These are phyloP conservation scores for Rutstroemia sp. DNA, from an alignment of 2,329 filamentous ascomycete species.

Conservation along the genomic window DNA sequence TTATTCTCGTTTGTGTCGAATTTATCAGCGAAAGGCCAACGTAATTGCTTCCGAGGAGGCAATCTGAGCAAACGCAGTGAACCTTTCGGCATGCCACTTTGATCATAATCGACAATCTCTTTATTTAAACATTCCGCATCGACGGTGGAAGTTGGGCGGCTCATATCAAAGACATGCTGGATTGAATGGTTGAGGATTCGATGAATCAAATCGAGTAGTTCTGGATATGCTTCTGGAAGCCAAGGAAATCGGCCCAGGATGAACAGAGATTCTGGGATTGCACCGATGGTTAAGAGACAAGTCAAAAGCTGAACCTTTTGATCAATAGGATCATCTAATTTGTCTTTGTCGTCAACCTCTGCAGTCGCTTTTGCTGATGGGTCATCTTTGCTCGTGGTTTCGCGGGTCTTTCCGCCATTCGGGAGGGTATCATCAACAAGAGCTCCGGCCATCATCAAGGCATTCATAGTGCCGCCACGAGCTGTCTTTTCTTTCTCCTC, in stretches of 20 bases:
- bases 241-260: conserved; percentile 89
- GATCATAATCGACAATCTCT: conserved; percentile 50
- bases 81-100: conserved; percentile 62
- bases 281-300: conserved; percentile 82
- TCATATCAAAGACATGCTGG: conserved; percentile 58
- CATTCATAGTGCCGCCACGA: conserved; percentile 66
- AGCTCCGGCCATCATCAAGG: conserved; percentile 78
- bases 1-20: conserved; percentile 66
- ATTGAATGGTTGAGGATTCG: conserved; percentile 79
- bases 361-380: conserved; percentile 38
- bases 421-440: conserved; percentile 72
- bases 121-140: conserved; percentile 37
- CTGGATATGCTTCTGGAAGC: conserved; percentile 78
- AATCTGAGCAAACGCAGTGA: conserved; percentile 54
- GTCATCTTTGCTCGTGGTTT: conserved; percentile 47
- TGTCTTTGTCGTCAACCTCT: conserved; percentile 40
- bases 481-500: conserved; percentile 68
- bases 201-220: conserved; percentile 73
- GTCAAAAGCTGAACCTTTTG: conserved; percentile 83
- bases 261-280: conserved; percentile 86
- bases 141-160: conserved; percentile 32
- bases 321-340: conserved; percentile 66
- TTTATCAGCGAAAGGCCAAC: conserved; percentile 80
- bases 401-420: conserved; percentile 35
- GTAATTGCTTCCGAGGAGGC: conserved; percentile 57